These are phyloP conservation scores for Fusarium decemcellulare DNA, from an alignment of 2,329 filamentous ascomycete species.

Conservation along the genomic window DNA sequence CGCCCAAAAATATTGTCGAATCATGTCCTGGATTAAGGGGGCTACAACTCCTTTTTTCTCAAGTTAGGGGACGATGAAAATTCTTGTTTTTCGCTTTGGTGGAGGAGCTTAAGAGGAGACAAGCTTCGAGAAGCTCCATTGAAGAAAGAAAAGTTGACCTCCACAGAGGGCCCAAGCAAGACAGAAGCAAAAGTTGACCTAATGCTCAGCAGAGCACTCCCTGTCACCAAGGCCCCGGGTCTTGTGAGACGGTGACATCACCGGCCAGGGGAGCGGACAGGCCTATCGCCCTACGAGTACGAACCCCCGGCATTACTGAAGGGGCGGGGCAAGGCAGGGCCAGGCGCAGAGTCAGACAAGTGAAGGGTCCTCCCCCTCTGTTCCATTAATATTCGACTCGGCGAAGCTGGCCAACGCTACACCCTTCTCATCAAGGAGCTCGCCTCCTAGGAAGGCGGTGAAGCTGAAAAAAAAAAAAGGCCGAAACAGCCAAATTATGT, in stretches of 20 bases:
- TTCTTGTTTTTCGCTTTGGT: conserved; percentile 2
- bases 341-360: conserved; percentile 26
- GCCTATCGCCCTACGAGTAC: conserved; percentile 32
- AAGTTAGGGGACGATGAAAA: neutral
- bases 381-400: conserved; percentile 37
- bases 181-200: conserved; percentile 24
- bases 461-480: conserved; percentile 1
- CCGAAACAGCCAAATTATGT: conserved; percentile 28
- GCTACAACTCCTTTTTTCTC: conserved; percentile 9
- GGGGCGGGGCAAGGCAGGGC: conserved; percentile 14
- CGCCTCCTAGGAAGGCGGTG: conserved; percentile 36
- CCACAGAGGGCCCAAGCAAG: neutral
- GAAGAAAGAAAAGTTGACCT: conserved; percentile 15
- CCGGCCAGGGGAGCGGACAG: conserved; percentile 32
- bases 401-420: conserved; percentile 11
- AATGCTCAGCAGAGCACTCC: conserved; percentile 11
- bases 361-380: conserved; percentile 32
- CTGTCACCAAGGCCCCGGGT: conserved; percentile 42
- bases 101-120: conserved; percentile 2
- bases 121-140: conserved; percentile 13
- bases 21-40: conserved; percentile 20
- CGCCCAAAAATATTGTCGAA: conserved; percentile 26
- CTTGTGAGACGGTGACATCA: conserved; percentile 46
- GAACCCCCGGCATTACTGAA: conserved; percentile 8
- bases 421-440: conserved; percentile 16